These are phyloP conservation scores for Iris pallida DNA, from an alignment of 116 monocot species.

Conservation along the genomic window DNA sequence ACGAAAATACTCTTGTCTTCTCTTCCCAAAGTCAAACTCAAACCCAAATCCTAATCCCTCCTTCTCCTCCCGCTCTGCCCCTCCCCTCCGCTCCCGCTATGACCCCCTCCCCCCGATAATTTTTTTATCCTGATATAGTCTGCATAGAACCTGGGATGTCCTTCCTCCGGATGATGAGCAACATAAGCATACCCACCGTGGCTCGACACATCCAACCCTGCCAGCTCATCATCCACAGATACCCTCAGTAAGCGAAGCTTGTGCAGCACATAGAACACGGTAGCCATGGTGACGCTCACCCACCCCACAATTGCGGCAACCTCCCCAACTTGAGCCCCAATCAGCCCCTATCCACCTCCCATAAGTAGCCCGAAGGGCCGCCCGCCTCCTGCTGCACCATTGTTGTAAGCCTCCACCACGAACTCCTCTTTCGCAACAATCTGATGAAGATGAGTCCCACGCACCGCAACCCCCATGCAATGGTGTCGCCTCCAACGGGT, in stretches of 20 bases:
- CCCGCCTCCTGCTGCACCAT: neutral
- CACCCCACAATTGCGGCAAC: constrained; percentile 12
- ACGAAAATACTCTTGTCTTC: too few species aligned
- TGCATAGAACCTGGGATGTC: neutral
- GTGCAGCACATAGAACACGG: constrained; percentile 22
- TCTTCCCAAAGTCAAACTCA: too few species aligned
- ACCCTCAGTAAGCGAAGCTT: constrained; percentile 30
- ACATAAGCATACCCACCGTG: constrained; percentile 35
- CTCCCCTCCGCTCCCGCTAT: too few species aligned
- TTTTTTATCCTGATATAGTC: constrained; percentile 13
- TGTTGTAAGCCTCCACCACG: constrained; percentile 30
- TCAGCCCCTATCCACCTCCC: constrained; percentile 39
- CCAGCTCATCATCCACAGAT: constrained; percentile 29
- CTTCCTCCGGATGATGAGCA: neutral
- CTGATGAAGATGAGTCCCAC: constrained; percentile 47
- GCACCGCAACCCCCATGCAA: constrained; percentile 45
- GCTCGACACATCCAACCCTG: constrained; percentile 31
- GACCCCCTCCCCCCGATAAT: too few species aligned
- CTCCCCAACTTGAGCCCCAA: constrained; percentile 16
- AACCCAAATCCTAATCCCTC: too few species aligned
- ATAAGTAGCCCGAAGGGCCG: constrained; percentile 32
- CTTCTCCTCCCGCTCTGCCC: too few species aligned
- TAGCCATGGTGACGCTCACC: constrained; percentile 36
- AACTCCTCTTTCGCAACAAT: constrained; percentile 27
- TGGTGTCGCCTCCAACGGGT: constrained; percentile 42